Percentiles rank a stretch among this genome's conserved stretches.
These are phyloP conservation scores for Fusarium protoensiforme DNA, from an alignment of 2,329 filamentous ascomycete genomes.

Conservation along the genomic window DNA sequence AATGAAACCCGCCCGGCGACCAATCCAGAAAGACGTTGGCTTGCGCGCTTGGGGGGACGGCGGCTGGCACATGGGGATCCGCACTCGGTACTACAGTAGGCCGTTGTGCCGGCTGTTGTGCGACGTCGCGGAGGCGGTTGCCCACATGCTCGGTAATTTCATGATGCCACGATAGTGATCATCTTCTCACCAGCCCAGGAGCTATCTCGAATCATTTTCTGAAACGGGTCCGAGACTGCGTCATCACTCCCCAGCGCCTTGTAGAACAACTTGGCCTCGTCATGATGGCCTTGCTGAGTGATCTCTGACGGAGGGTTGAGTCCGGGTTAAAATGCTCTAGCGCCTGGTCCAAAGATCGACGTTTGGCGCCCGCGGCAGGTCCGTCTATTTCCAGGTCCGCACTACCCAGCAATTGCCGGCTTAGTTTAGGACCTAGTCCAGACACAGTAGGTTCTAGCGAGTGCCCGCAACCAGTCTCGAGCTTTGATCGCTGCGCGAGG, in stretches of 20 bases:
- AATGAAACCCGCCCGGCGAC: conserved; percentile 18
- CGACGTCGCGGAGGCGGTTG: conserved; percentile 18
- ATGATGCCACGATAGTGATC: conserved; percentile 12
- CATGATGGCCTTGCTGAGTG: neutral
- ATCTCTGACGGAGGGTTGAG: conserved; percentile 31
- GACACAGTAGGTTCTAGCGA: conserved; percentile 26
- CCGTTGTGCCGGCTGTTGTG: conserved; percentile 27
- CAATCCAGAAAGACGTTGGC: conserved; percentile 19
- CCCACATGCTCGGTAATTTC: conserved; percentile 16
- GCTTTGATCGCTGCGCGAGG: neutral
- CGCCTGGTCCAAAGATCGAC: conserved; percentile 40
- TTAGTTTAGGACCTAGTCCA: conserved; percentile 15
- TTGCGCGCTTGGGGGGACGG: conserved; percentile 32
- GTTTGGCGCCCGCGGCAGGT: conserved; percentile 43
- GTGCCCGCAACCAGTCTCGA: neutral
- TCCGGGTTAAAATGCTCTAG: conserved; percentile 33
- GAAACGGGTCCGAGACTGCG: conserved; percentile 8
- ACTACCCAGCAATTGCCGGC: conserved; percentile 38
- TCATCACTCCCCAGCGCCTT: neutral
- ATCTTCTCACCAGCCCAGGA: conserved; percentile 3
- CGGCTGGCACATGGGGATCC: conserved; percentile 23
- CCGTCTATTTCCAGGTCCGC: conserved; percentile 34
- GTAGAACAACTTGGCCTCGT: neutral
- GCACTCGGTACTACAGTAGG: conserved; percentile 10
- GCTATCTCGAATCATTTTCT: conserved; percentile 26